Conservation (phyloP, 768 basidiomycete genomes). For the Brasilioporus rufonigricans region DNA sequence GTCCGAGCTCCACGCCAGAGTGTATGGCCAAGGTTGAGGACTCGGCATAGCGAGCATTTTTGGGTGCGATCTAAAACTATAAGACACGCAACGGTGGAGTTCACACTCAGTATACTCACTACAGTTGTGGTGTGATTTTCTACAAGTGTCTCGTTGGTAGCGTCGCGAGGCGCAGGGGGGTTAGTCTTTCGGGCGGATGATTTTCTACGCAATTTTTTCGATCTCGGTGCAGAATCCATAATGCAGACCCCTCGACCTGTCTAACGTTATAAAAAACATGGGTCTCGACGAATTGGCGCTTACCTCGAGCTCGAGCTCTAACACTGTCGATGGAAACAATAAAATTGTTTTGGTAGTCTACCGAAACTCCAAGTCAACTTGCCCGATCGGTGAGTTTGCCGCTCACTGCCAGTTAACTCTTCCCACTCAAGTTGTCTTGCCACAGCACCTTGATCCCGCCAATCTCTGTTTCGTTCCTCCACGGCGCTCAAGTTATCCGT, state of each 20-base stretch:
- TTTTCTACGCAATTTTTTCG: slow-evolving; percentile 55
- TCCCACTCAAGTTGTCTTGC: neutral
- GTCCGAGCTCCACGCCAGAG: slow-evolving; percentile 65
- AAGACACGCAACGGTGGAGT: neutral
- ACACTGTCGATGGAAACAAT: neutral
- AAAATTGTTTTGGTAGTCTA: neutral
- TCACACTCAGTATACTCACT: slow-evolving; percentile 13
- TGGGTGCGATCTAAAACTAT: slow-evolving; percentile 41
- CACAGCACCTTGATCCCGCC: neutral
- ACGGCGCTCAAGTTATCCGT: neutral
- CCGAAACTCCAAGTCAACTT: slow-evolving; percentile 7
- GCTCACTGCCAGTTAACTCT: neutral
- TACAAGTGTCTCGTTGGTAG: slow-evolving; percentile 23
- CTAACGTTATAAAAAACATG: neutral
- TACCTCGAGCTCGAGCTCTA: neutral
- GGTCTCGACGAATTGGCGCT: neutral
- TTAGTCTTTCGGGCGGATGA: slow-evolving; percentile 31
- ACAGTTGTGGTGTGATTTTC: slow-evolving; percentile 18
- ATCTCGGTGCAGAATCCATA: slow-evolving; percentile 46
- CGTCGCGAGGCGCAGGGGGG: neutral
- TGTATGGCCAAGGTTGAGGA: slow-evolving; percentile 56
- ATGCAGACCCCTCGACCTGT: neutral
- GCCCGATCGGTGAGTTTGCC: slow-evolving; percentile 17
- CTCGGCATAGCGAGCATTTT: slow-evolving; percentile 66
- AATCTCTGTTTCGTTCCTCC: neutral